A percentile compares a stretch with the other conserved stretches of the same genome.
phyloP scores from a whole-genome alignment of 2,329 filamentous ascomycete species.

The Exophiala aquamarina region DNA sequence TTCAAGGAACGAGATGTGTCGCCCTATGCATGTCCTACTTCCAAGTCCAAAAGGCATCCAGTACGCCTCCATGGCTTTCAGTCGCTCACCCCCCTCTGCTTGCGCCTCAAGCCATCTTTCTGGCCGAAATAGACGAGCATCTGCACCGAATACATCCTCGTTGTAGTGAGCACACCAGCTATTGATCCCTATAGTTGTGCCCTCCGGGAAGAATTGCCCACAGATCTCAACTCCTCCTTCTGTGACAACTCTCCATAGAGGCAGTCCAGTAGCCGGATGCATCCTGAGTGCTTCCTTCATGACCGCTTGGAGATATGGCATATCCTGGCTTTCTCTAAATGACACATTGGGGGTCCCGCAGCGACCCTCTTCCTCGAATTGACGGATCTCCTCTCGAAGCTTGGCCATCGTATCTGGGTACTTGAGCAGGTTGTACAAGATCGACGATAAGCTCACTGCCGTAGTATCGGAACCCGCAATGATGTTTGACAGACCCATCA shows the following conservation, averaged over 20 bases:
- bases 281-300: slow-evolving; percentile 56
- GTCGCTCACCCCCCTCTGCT: slow-evolving; percentile 28
- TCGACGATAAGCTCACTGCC: slow-evolving; percentile 56
- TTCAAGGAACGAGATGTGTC: slow-evolving; percentile 31
- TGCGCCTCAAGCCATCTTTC: slow-evolving; percentile 47
- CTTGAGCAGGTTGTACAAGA: slow-evolving; percentile 74
- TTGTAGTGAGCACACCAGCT: slow-evolving; percentile 50
- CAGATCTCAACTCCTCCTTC: slow-evolving; percentile 44
- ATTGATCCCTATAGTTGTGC: slow-evolving; percentile 46
- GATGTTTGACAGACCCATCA: slow-evolving; percentile 34
- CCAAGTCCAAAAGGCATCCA: slow-evolving; percentile 42
- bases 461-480: slow-evolving; percentile 26
- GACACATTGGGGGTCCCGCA: slow-evolving; percentile 37
- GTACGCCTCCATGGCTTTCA: slow-evolving; percentile 38
- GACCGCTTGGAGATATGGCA: slow-evolving; percentile 63
- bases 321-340: slow-evolving; percentile 64
- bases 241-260: slow-evolving; percentile 52
- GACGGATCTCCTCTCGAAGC: slow-evolving; percentile 23
- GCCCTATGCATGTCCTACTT: slow-evolving; percentile 41
- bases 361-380: slow-evolving; percentile 30
- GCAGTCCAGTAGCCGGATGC: slow-evolving; percentile 50
- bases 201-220: slow-evolving; percentile 42
- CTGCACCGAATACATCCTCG: slow-evolving; percentile 43
- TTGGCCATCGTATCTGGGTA: slow-evolving; percentile 45
- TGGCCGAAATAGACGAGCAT: slow-evolving; percentile 46